Evolutionary conservation across 345 rosid genomes (phyloP), one percentile per base, ranked within the genome.

Genomic region (Lumnitzera littorea): DNA sequence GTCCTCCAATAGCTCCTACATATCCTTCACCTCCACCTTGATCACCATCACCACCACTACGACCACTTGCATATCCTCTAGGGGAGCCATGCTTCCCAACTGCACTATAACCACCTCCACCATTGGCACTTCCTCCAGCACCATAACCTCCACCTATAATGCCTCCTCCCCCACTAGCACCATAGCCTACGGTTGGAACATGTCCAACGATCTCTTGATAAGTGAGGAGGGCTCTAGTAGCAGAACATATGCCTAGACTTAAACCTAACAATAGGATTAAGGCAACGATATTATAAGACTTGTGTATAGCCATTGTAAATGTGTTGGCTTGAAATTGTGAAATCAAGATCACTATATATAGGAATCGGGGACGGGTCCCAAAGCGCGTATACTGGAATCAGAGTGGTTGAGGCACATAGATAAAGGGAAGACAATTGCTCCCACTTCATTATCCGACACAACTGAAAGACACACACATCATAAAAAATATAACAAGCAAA

Each of bases 171-270:
- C 36, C 27, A 15, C 58, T 68, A 41, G 46, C 29, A 24, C 70
- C 75, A 43, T 51, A 16, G 27, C 66, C 64, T 20, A 20, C n/a
- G 23, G 36, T 50, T 12, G 53, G 36, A 41, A 50, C 15, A 46
- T 63, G 68, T 50, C 67, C 60, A 23, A 62, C 64, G 8, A 55
- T 48, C 70, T 62, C 74, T n/a, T 68, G 77, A 56, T 55, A 20
- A 25, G 67, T 68, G 49, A 79, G 70, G 48, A 82, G 78, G 41
- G 63, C 55, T 66, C 84, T 72, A 16, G 67, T 54, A 11, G 80
- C 82, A 11, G 80, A 70, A 61, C 72, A 68, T n/a, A 76, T 16
- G 12, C 73, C 76, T n/a, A 82, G 20, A 48, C 71, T 70, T 50
- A 79, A 25, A 48, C 71, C 70, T 50, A 79, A 25, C 60, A 55